Base-by-base conservation (phyloP, 2,329 filamentous ascomycete genomes). In the Chaetomium sp. region DNA sequence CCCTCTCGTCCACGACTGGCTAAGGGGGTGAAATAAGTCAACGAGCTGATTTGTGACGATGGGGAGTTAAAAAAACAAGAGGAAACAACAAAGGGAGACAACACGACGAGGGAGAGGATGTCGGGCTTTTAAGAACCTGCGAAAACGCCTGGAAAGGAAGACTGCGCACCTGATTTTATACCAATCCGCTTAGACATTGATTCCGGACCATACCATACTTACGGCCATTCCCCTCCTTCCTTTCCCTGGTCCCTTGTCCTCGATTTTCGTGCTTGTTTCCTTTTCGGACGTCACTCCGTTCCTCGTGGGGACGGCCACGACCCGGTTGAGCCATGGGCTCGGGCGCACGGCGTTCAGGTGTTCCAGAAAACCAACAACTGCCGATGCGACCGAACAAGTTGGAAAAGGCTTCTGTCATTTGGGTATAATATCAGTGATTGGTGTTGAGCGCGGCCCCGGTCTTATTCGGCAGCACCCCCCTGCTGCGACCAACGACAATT, bases 331-430 rank as follows among this genome's bases (percentile, higher is more conserved):
- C 45, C 34, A 52, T 27, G 19, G 19, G 19, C 19, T 27, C 19
- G 19, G 35, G 46, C 35, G 27, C 14, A 49, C n/a, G 7, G 12
- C 41, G 38, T 58, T 57, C 52, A 58, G 58, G 57, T 54, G 51
- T 41, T 27, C 37, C 52, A 54, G 46, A 56, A 49, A 58, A 45
- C 40, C 55, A 50, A 49, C 55, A 65, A 64, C 59, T 65, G 61
- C 63, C 63, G 63, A 65, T 65, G 52, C 59, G 56, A 65, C 63
- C 35, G 62, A 65, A 64, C 61, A 55, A 56, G 59, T 56, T 64
- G 34, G 59, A 64, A 57, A 36, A 36, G 19, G 45, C 50, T 64
- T 59, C 57, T 56, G 9, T 59, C 62, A 64, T 63, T 53, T 63
- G 63, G 61, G 50, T 63, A 63, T 63, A 65, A 63, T 62, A 53